phyloP scores from a whole-genome alignment of 75 land plant species.

The Cupressus sempervirens region DNA sequence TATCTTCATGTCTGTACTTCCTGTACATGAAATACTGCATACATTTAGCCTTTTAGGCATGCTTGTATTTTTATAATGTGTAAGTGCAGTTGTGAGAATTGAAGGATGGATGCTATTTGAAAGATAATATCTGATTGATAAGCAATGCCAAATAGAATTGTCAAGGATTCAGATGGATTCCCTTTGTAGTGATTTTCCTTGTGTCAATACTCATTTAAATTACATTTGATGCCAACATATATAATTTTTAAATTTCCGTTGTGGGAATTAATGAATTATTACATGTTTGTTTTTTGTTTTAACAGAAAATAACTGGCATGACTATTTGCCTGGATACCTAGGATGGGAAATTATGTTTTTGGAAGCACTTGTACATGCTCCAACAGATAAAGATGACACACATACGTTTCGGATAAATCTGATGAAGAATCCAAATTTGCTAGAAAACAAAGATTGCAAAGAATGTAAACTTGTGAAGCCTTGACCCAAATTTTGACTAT shows the following conservation, averaged over 20 bases:
- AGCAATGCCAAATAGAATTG: neutral
- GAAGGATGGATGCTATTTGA: neutral
- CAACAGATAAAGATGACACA: conserved; percentile 35
- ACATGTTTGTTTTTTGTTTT: neutral
- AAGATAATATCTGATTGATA: neutral
- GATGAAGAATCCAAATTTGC: conserved; percentile 13
- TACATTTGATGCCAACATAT: neutral
- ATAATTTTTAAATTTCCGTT: neutral
- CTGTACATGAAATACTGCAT: neutral
- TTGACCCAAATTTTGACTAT: neutral
- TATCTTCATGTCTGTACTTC: neutral
- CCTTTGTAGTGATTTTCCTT: neutral
- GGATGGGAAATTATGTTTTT: conserved; percentile 71
- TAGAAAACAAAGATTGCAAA: conserved; percentile 19
- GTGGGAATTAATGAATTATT: neutral
- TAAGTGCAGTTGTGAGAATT: neutral
- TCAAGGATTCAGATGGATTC: neutral
- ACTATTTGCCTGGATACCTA: conserved; percentile 28
- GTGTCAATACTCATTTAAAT: neutral
- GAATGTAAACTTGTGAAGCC: conserved; percentile 10
- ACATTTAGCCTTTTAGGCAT: neutral
- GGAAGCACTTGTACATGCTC: conserved; percentile 71
- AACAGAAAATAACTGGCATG: conserved; percentile 40
- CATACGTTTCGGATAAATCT: conserved; percentile 44
- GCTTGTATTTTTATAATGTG: neutral